Conservation (phyloP, 495 filamentous ascomycete genomes). For the Apiosordaria backusii region DNA sequence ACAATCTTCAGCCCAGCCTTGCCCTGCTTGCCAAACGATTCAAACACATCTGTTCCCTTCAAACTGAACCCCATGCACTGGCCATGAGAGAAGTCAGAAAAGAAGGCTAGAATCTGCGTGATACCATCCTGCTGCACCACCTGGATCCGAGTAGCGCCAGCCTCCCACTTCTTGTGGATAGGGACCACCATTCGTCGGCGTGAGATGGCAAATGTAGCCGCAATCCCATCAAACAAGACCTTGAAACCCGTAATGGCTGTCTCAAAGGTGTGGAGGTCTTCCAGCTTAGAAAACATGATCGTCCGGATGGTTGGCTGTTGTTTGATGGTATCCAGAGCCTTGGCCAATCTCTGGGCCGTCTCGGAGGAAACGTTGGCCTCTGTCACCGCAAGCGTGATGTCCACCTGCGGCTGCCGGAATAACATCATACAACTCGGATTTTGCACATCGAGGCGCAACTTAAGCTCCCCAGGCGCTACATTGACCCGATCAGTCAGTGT, state of each 20-base stretch:
- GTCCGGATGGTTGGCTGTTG: slow-evolving; percentile 47
- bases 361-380: slow-evolving; percentile 60
- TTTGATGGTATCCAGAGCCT: slow-evolving; percentile 47
- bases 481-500: slow-evolving; percentile 73
- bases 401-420: slow-evolving; percentile 60
- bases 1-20: slow-evolving; percentile 70
- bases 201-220: slow-evolving; percentile 71
- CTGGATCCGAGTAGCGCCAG: slow-evolving; percentile 68
- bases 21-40: slow-evolving; percentile 62
- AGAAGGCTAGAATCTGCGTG: slow-evolving; percentile 75
- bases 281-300: slow-evolving; percentile 49
- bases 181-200: slow-evolving; percentile 85
- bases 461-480: slow-evolving; percentile 70
- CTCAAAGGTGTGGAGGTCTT: slow-evolving; percentile 73
- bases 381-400: slow-evolving; percentile 64
- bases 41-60: slow-evolving; percentile 74
- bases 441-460: slow-evolving; percentile 56
- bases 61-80: slow-evolving; percentile 83
- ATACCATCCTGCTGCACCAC: slow-evolving; percentile 69
- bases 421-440: slow-evolving; percentile 60
- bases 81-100: slow-evolving; percentile 76
- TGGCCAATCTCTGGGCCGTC: slow-evolving; percentile 49
- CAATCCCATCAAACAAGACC: slow-evolving; percentile 71
- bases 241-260: slow-evolving; percentile 70
- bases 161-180: slow-evolving; percentile 88